These are phyloP conservation scores for Collybiopsis confluens DNA, from an alignment of 768 basidiomycete genomes.

Conservation along the genomic window DNA sequence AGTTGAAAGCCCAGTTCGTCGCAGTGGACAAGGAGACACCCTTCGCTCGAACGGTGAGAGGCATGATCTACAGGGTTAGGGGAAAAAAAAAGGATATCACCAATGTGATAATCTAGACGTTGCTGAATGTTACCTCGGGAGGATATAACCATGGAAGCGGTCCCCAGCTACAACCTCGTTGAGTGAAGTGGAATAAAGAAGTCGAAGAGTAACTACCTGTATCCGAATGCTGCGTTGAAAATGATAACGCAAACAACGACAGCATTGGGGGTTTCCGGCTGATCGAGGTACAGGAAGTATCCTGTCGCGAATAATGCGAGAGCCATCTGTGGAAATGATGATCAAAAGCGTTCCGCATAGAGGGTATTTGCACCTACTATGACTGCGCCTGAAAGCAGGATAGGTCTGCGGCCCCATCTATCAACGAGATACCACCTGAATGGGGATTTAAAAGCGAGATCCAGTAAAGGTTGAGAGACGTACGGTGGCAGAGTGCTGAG, in stretches of 20 bases:
- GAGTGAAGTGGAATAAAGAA: background rate
- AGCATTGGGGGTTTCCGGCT: conserved; percentile 77
- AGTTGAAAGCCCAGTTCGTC: conserved; percentile 85
- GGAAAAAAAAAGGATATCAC: background rate
- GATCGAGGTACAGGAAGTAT: conserved; percentile 93
- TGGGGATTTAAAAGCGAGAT: conserved; percentile 6
- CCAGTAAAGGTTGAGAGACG: conserved; percentile 22
- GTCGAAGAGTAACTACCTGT: conserved; percentile 43
- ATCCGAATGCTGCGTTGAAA: conserved; percentile 93
- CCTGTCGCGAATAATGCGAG: conserved; percentile 78
- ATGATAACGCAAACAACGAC: conserved; percentile 88
- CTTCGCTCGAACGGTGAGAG: conserved; percentile 83
- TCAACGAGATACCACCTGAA: conserved; percentile 91
- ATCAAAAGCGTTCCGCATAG: no score
- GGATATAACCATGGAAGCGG: conserved; percentile 87
- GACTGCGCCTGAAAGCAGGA: conserved; percentile 82
- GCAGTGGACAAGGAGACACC: conserved; percentile 93
- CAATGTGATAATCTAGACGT: no score
- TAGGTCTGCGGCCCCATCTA: conserved; percentile 82
- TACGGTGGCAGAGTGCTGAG: conserved; percentile 81
- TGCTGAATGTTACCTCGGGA: conserved; percentile 69
- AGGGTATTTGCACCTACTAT: conserved; percentile 62
- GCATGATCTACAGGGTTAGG: conserved; percentile 64
- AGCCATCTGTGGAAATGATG: conserved; percentile 65
- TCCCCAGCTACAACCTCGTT: conserved; percentile 56